Percentiles rank a stretch among this genome's conserved stretches.
phyloP scores from a whole-genome alignment of 768 basidiomycete genomes.

The Hericium alpestre region DNA sequence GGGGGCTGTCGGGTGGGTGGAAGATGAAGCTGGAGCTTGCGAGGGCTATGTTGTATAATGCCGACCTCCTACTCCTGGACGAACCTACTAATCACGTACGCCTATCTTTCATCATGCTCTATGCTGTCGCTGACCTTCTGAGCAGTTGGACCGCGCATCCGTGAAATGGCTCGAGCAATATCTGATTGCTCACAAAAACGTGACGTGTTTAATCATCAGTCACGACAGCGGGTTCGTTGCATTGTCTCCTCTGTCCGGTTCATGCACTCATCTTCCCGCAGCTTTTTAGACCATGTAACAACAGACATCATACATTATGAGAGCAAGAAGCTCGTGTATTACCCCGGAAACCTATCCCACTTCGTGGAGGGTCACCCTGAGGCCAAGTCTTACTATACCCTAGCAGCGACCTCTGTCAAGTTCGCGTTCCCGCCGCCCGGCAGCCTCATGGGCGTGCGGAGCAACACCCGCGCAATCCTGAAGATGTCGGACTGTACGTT shows the following conservation, averaged over 20 bases:
- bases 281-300: slow-evolving; percentile 90
- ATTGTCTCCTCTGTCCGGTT: not conserved
- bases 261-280: slow-evolving; percentile 19
- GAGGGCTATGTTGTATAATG: slow-evolving; percentile 93
- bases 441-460: slow-evolving; percentile 92
- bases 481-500: slow-evolving; percentile 88
- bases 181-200: slow-evolving; percentile 65
- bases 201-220: slow-evolving; percentile 89
- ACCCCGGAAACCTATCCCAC: slow-evolving; percentile 81
- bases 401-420: slow-evolving; percentile 86
- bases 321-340: slow-evolving; percentile 91
- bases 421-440: slow-evolving; percentile 95
- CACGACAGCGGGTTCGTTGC: slow-evolving; percentile 85
- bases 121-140: slow-evolving; percentile 8
- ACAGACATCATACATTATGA: slow-evolving; percentile 98
- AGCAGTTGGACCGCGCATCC: slow-evolving; percentile 68
- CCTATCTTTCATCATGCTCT: slow-evolving; percentile 15
- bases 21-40: slow-evolving; percentile 98
- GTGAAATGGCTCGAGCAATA: slow-evolving; percentile 91
- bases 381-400: slow-evolving; percentile 93
- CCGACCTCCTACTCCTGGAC: slow-evolving; percentile 74
- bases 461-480: slow-evolving; percentile 90
- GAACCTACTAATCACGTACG: slow-evolving; percentile 91
- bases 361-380: slow-evolving; percentile 89
- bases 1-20: slow-evolving; percentile 92